Base-by-base conservation (phyloP, 2,329 filamentous ascomycete species). In the Phoma sp. region DNA sequence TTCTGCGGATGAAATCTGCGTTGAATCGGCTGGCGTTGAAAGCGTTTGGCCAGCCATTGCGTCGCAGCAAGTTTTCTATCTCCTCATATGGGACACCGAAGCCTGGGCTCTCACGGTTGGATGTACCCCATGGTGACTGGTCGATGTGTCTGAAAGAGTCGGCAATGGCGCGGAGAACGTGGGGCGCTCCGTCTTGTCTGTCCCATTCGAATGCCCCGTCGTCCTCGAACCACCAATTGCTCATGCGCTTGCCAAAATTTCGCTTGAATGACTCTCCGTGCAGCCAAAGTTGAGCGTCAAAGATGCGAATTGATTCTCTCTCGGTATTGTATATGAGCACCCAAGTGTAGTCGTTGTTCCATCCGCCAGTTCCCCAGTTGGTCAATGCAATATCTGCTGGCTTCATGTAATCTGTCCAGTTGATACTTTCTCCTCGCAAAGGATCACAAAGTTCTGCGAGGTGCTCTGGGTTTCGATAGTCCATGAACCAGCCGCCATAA, bases 111-210 rank as follows among this genome's bases (percentile, higher is more conserved):
- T 49, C 52, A 3, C 41, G 40, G 29, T 60, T 47, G 9, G 57
- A 58, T n/a, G 55, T 60, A 13, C 30, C 40, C 61, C 61, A 64
- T 13, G 61, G 61, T n/a, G 57, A 55, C 57, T 52, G 46, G 23
- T 29, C 39, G 14, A 58, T 24, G 2, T 23, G 43, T 4, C 35
- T 42, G 23, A 58, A 62, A 2, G 58, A 58, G 18, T 52, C 38
- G n/a, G 39, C 41, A 14, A 64, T 47, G 30, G 52, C 44, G 2
- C 11, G 46, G 7, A 64, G n/a, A 11, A 64, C 27, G 13, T 47
- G 55, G 7, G 47, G 36, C 22, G 61, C 50, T 10, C 53, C 45
- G 24, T 37, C 24, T 0, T 33, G 6, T 4, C 47, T 47, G 13
- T 46, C 24, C 32, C 43, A 41, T 9, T 23, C 27, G 1, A 38